Evolutionary conservation across 257 asterid species (phyloP).

Genomic region (Solanum pinnatisectum): DNA sequence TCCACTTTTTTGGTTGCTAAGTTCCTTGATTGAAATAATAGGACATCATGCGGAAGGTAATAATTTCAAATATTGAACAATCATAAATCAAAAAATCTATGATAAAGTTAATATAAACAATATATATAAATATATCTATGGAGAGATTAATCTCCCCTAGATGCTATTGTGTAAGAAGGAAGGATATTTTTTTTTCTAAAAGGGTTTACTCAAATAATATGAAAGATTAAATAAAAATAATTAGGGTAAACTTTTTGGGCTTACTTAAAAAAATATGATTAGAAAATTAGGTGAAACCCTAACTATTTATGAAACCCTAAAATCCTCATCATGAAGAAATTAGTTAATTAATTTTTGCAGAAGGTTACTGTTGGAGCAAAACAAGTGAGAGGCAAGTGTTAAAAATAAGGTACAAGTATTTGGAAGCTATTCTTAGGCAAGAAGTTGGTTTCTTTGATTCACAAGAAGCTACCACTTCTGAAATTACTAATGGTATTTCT

Average conservation of each 20-base stretch:
- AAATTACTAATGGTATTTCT: constrained; percentile 65
- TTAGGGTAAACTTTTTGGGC: background rate
- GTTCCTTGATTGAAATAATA: background rate
- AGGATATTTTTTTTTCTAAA: background rate
- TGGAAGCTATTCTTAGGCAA: constrained; percentile 74
- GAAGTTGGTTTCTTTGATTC: constrained; percentile 89
- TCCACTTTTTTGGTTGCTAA: background rate
- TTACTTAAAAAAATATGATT: background rate
- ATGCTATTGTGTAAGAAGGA: background rate
- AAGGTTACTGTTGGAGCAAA: constrained; percentile 92
- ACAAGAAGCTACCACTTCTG: constrained; percentile 82
- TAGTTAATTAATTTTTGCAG: constrained; percentile 21
- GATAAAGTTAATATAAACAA: background rate
- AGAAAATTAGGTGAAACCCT: background rate
- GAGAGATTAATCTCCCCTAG: background rate
- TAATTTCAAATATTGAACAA: background rate
- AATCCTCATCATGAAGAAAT: background rate
- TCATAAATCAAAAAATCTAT: background rate
- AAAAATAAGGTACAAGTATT: constrained; percentile 63
- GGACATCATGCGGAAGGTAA: background rate
- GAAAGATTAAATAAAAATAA: background rate
- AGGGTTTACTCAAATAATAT: background rate
- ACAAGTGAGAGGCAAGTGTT: constrained; percentile 72
- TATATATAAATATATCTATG: background rate
- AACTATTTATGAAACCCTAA: background rate